Evolutionary conservation across 2,329 filamentous ascomycete species (phyloP), one percentile per base, ranked within the genome.

Genomic region (Fusarium ramigenum): DNA sequence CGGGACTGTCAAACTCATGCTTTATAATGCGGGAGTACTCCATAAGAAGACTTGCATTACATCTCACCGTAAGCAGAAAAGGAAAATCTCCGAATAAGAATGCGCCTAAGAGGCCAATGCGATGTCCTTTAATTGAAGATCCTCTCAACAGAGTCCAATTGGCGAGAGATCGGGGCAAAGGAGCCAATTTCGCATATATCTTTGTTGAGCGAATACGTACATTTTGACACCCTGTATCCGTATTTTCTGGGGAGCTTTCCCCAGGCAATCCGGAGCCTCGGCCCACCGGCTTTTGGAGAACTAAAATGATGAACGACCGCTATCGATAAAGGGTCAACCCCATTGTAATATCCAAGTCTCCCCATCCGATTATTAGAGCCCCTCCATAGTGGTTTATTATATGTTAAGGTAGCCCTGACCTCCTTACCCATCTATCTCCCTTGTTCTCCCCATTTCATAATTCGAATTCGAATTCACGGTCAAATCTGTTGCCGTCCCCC

Each of bases 321-420:
- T 74, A 73, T 77, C 70, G 74, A 77, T 72, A 77, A 74, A 75
- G 67, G 65, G 30, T 59, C 63, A 52, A 67, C 61, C 63, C 70
- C 70, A 66, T 72, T 65, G 34, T 59, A 65, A 58, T 54, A 50
- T 63, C 53, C 58, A 67, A 64, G 47, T 62, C 49, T 71, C 71
- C 71, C 68, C 72, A 74, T 74, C 60, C 53, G 67, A 74, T 74
- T 62, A 60, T 74, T 68, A 72, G 50, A 62, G 30, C 67, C 71
- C 71, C 71, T 74, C 67, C 68, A 74, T 64, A 57, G 43, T 47
- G 56, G n/a, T 65, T 52, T 42, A 46, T 42, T 49, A 59, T 69
- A 63, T 50, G 39, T 58, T 18, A n/a, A 44, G 42, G 56, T 44
- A 23, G 18, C 21, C 23, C 32, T 50, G n/a, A 52, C 62, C 52